Base-by-base conservation (phyloP, 805 yeast species). In the Metschnikowia similis region DNA sequence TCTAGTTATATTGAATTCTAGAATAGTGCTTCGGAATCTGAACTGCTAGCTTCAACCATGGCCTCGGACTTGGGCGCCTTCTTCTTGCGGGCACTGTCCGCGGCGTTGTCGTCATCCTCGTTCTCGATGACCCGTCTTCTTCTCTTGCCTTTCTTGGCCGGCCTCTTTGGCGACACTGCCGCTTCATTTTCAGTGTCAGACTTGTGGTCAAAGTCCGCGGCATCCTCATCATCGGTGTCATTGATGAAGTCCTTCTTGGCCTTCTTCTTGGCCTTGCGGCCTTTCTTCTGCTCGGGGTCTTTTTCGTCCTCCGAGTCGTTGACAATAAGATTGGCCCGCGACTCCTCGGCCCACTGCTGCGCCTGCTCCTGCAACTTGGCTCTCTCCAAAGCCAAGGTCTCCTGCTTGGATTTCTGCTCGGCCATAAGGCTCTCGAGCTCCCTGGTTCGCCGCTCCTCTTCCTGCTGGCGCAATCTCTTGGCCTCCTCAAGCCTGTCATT, bases 401-500 rank as follows among this genome's bases (percentile, higher is more conserved):
- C 79, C 52, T 77, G 80, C 55, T 64, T 72, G 44, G 71, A 72
- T 55, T 73, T 79, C 52, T 71, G 76, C 38, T 66, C 73, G 42
- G 75, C 78, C 28, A 59, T 44, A 53, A 69, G 66, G 50, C 70
- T 72, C 54, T 72, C 76, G 51, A 73, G 77, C 42, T 61, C 66
- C 47, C 62, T 63, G 46, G 66, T 52, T 49, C 65, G 67, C 48
- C 59, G 65, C 1, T 62, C 69, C 44, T 67, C 76, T 59, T 82
- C 88, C 55, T 79, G 84, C 50, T 82, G 85, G 56, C 85, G 76
- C 39, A 76, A 56, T 61, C 78, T 81, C 66, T 82, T 79, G 21
- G 97, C 97, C 54, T 83, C 89, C 42, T 77, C 84, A 50, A 92
- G 74, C 68, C 82, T 87, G 36, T 73, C 73, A 47, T 78, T 76